Evolutionary conservation across 2,329 filamentous ascomycete species (phyloP), one percentile per base, ranked within the genome.

Genomic region (Colletotrichum coccodes): DNA sequence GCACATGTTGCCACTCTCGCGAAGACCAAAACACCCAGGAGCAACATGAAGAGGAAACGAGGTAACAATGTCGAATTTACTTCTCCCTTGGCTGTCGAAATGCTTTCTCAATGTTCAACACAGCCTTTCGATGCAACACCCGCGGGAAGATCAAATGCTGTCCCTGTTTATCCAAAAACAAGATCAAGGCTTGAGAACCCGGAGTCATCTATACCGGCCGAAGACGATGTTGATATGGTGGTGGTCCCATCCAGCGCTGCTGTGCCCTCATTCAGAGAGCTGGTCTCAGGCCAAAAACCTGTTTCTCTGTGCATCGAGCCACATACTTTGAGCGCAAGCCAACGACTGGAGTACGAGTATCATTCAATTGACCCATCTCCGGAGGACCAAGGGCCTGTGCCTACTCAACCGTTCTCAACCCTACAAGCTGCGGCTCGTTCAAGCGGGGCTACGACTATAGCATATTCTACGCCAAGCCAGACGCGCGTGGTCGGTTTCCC

Each of bases 281-380:
- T 65, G n/a, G 64, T 60, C 34, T 62, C 70, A 1, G 65, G 67
- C 18, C 71, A 68, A 23, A 71, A 70, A 23, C 50, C 54, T 16
- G 34, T 60, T 8, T 76, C 78, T 6, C 75, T 81, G 62, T 75
- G 78, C 61, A 74, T 84, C 40, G 73, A 76, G 30, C 72, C 79
- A 0, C 78, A 75, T 6, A 72, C 74, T 2, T 70, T 83, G 49
- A 80, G 79, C 2, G 74, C 78, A 3, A 79, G 80, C 52, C 80
- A 83, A 64, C 80, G 77, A 71, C 69, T 75, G 62, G 73, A 82
- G 50, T 83, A 83, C 56, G 71, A 82, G 46, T 83, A 83, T 56
- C 70, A 76, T 52, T 71, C 73, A 26, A 71, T 79, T 49, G 60
- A 72, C 64, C 72, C 52, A 70, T 78, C 64, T 47, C 52, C 61